phyloP scores from a whole-genome alignment of 176 grass and related monocot genomes.

The Cenchrus americanus region DNA sequence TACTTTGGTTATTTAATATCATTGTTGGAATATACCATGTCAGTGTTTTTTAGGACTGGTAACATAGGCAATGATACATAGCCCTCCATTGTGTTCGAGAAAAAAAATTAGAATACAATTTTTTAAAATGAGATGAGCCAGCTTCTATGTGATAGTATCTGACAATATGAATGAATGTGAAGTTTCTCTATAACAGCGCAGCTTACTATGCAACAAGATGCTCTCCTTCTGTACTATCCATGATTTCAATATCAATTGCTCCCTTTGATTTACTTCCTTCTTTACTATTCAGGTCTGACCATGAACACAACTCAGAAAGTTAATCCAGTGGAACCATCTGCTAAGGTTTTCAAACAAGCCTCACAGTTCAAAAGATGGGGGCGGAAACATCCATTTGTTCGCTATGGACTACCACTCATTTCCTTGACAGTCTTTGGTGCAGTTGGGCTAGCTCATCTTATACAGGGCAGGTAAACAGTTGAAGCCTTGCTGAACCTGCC shows the following conservation, averaged over 20 bases:
- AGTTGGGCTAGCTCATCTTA: conserved; percentile 78
- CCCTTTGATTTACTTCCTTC: conserved; percentile 3
- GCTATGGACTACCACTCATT: conserved; percentile 80
- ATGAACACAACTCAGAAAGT: conserved; percentile 52
- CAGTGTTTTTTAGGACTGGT: no score
- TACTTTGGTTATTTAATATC: no score
- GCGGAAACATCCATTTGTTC: conserved; percentile 73
- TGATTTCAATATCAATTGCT: background rate
- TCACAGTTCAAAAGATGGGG: conserved; percentile 82
- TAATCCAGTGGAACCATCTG: conserved; percentile 32
- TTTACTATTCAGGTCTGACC: background rate
- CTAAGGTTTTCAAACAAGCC: conserved; percentile 52
- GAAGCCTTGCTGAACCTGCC: background rate
- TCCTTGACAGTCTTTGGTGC: conserved; percentile 90
- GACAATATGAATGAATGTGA: no score
- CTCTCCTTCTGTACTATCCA: background rate
- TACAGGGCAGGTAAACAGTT: conserved; percentile 75
- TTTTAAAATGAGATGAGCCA: no score
- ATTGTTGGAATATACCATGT: no score
- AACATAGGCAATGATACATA: no score
- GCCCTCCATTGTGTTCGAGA: no score
- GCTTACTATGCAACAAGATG: background rate
- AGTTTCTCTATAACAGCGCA: no score
- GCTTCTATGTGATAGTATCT: no score
- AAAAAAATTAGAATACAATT: no score